These are phyloP conservation scores for Crithidia fasciculata DNA, from an alignment of 208 protist genomes.

Conservation along the genomic window DNA sequence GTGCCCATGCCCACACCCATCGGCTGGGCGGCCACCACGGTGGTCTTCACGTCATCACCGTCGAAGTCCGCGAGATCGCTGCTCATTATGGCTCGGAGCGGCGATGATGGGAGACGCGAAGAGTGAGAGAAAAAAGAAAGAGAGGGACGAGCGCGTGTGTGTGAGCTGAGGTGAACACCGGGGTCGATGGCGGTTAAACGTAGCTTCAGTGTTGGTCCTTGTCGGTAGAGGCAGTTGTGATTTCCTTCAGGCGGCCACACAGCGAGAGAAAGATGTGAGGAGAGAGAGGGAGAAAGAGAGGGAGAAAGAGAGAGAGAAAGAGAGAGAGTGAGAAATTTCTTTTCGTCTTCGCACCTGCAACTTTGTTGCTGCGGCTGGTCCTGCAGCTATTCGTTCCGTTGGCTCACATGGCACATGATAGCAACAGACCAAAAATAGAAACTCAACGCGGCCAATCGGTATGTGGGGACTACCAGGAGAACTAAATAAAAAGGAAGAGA, in stretches of 20 bases:
- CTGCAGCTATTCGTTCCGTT: too few relatives aligned
- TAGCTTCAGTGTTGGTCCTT: too few relatives aligned
- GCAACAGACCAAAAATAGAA: too few relatives aligned
- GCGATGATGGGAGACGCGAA: not conserved
- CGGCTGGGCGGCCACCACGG: constrained; percentile 66
- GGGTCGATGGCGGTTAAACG: too few relatives aligned
- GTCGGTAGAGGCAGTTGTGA: too few relatives aligned
- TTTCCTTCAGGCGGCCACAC: not conserved
- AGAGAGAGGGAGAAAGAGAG: not conserved
- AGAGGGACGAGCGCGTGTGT: not conserved
- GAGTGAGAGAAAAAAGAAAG: not conserved
- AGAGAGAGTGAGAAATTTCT: too few relatives aligned
- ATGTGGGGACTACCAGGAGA: too few relatives aligned
- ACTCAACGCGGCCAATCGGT: too few relatives aligned
- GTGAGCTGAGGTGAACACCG: too few relatives aligned
- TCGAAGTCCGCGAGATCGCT: constrained; percentile 91
- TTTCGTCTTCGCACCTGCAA: too few relatives aligned
- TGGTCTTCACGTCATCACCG: constrained; percentile 85
- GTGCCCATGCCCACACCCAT: constrained; percentile 84
- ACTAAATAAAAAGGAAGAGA: not conserved
- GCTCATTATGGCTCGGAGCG: constrained; percentile 45
- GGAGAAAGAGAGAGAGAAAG: not conserved
- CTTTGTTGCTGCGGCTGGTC: too few relatives aligned
- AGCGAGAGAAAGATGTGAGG: not conserved
- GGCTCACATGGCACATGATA: too few relatives aligned